Percentiles rank a stretch among this genome's conserved stretches.
Evolutionary conservation across 1,284 basidiomycete genomes (phyloP).

Genomic region (Sporisorium reilianum): DNA sequence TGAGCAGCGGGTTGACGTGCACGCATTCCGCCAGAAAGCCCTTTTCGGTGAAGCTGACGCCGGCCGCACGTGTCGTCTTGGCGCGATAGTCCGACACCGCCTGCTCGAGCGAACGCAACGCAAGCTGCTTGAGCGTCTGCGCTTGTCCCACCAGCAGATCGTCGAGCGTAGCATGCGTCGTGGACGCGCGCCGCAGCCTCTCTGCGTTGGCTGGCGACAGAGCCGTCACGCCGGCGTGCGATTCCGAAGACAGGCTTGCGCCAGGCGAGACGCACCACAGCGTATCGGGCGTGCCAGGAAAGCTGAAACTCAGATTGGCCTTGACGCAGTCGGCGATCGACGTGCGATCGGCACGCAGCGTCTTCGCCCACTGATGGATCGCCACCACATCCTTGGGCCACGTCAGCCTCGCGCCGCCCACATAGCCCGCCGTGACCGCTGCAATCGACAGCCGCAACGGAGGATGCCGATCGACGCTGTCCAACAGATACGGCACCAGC

Average conservation of each 20-base stretch:
- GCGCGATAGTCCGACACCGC: constrained; percentile 32
- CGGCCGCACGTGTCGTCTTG: constrained; percentile 25
- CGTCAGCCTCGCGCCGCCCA: constrained; percentile 34
- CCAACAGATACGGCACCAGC: constrained; percentile 38
- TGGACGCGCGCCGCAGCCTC: constrained; percentile 22
- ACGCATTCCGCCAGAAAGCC: constrained; percentile 29
- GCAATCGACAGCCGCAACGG: constrained; percentile 39
- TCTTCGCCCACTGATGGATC: constrained; percentile 46
- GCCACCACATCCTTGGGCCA: constrained; percentile 47
- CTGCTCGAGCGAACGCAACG: constrained; percentile 30
- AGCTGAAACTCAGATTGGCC: constrained; percentile 31
- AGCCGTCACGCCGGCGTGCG: constrained; percentile 6
- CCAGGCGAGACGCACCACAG: constrained; percentile 34
- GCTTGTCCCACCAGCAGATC: constrained; percentile 43
- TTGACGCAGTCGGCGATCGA: constrained; percentile 40
- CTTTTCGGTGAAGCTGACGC: constrained; percentile 38
- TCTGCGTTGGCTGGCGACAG: constrained; percentile 38
- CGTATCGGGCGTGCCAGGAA: constrained; percentile 30
- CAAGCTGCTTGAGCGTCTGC: constrained; percentile 42
- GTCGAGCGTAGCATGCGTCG: constrained; percentile 35
- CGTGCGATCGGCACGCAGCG: constrained; percentile 32
- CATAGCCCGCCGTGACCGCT: constrained; percentile 41
- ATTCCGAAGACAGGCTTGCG: constrained; percentile 15
- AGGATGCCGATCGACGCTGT: constrained; percentile 29
- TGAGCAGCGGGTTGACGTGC: constrained; percentile 30